These are phyloP conservation scores for Cryptococcus hybrid DNA, from an alignment of 1,284 basidiomycete genomes.

Conservation along the genomic window DNA sequence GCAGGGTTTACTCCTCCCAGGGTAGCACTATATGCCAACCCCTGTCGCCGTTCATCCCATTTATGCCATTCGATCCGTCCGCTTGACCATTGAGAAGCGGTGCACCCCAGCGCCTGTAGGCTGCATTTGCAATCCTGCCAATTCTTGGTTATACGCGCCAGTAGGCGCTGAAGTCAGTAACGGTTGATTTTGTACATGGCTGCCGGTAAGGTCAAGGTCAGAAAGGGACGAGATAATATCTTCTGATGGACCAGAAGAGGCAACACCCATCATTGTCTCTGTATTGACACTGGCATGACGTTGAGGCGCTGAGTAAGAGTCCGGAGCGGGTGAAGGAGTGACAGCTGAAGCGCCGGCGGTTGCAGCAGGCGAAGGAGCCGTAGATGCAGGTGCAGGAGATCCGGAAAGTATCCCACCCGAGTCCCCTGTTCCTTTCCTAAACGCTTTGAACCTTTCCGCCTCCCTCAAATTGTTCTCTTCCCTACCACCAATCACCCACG, in stretches of 20 bases:
- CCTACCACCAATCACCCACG: too few relatives aligned
- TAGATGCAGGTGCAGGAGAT: conserved; percentile 1
- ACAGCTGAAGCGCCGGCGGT: not conserved
- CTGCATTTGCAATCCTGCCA: conserved; percentile 7
- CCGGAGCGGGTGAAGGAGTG: too few relatives aligned
- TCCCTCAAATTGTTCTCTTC: conserved; percentile 71
- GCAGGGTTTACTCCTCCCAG: conserved; percentile 42
- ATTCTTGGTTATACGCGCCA: conserved; percentile 2
- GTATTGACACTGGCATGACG: conserved; percentile 10
- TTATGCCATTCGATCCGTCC: too few relatives aligned
- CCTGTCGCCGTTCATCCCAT: conserved; percentile 7
- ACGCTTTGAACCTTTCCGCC: conserved; percentile 57
- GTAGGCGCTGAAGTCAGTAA: conserved; percentile 16
- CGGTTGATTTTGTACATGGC: conserved; percentile 44
- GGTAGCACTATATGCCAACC: conserved; percentile 30
- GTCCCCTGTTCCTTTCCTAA: conserved; percentile 48
- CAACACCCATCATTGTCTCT: conserved; percentile 45
- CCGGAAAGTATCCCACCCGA: conserved; percentile 36
- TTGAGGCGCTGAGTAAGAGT: too few relatives aligned
- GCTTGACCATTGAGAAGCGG: too few relatives aligned
- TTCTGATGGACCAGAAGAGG: conserved; percentile 39
- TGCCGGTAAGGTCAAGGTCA: conserved; percentile 69
- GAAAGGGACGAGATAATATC: conserved; percentile 75
- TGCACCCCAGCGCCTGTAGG: conserved; percentile 2
- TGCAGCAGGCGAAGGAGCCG: conserved; percentile 1